Evolutionary conservation across 176 grass and related monocot species (phyloP), one percentile per base, ranked within the genome.

Genomic region (Triticum aestivum): DNA sequence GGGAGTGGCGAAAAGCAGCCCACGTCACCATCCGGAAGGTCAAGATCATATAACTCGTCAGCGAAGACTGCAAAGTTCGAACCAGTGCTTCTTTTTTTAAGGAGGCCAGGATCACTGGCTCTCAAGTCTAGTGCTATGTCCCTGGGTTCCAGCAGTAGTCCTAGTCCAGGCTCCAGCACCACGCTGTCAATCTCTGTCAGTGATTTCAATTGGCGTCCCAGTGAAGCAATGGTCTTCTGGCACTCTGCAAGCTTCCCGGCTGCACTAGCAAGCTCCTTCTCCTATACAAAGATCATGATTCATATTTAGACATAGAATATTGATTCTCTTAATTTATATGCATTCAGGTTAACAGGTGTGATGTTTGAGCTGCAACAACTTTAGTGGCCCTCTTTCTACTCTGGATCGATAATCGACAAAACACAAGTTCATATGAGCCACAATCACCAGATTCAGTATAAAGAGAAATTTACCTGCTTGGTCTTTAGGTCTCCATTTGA

Each of bases 171-270:
- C 66, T 95, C 91, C 7, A 89, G 52, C 44, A 95, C 71, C 49
- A 89, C 21, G 37, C 79, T 86, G 74, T 96, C 90, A 0, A 96
- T 61, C 29, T 89, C 88, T n/a, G 97, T 93, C 76, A 99, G 78
- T 45, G 90, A 99, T 85, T 96, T 91, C 80, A 99, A 61, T 70
- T 96, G 92, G 32, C 34, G 82, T 62, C 89, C 89, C 3, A 99
- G 94, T 52, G 97, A 99, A 72, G 94, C 85, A 23, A 99, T 99
- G 52, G 97, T 99, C 84, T 96, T 99, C 83, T 96, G 97, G 87
- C 97, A 99, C 64, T 96, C 94, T 14, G 89, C 85, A n/a, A 99
- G 88, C 88, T 99, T 99, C 69, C 90, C 97, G 21, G 92, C 94
- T 68, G 94, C 96, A 17, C 79, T 86, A 3, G 89, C 89, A 21